Percentiles rank a stretch among this genome's conserved stretches.
phyloP scores from a whole-genome alignment of 129 eudicot species.

The Sambucus nigra region DNA sequence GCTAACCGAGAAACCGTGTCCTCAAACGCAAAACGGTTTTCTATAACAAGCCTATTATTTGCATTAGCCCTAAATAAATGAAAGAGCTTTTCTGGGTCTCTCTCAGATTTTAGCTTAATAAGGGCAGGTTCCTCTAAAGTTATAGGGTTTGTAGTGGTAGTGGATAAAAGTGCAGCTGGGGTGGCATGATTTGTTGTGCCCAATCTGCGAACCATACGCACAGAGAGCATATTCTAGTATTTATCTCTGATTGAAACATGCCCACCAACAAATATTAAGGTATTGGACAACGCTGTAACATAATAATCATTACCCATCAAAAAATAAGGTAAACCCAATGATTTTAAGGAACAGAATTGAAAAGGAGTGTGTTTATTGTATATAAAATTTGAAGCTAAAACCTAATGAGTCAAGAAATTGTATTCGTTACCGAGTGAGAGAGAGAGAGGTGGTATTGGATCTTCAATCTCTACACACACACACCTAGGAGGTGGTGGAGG shows the following conservation, averaged over 20 bases:
- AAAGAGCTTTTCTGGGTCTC: slow-evolving; percentile 66
- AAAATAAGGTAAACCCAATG: not conserved
- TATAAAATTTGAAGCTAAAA: not conserved
- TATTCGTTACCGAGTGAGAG: not conserved
- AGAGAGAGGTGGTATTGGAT: not conserved
- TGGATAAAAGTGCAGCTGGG: not conserved
- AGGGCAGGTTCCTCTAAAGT: slow-evolving; percentile 52
- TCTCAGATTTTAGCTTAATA: slow-evolving; percentile 49
- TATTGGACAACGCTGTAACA: not conserved
- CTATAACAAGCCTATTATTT: slow-evolving; percentile 44
- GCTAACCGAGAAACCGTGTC: slow-evolving; percentile 64
- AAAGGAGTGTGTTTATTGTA: too few relatives aligned
- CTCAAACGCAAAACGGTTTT: slow-evolving; percentile 61
- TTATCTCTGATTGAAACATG: slow-evolving; percentile 14
- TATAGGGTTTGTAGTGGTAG: not conserved
- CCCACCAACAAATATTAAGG: slow-evolving; percentile 4
- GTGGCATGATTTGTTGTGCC: not conserved
- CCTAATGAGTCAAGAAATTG: too few relatives aligned
- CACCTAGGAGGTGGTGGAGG: too few relatives aligned
- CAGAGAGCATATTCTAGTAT: slow-evolving; percentile 25
- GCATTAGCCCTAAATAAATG: slow-evolving; percentile 63
- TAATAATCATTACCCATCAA: not conserved
- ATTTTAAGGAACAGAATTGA: not conserved
- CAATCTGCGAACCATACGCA: slow-evolving; percentile 34
- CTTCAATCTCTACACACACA: not conserved